A percentile compares a stretch with the other conserved stretches of the same genome.
phyloP scores from a whole-genome alignment of 2,329 filamentous ascomycete genomes.

The Conoideocrella luteorostrata region DNA sequence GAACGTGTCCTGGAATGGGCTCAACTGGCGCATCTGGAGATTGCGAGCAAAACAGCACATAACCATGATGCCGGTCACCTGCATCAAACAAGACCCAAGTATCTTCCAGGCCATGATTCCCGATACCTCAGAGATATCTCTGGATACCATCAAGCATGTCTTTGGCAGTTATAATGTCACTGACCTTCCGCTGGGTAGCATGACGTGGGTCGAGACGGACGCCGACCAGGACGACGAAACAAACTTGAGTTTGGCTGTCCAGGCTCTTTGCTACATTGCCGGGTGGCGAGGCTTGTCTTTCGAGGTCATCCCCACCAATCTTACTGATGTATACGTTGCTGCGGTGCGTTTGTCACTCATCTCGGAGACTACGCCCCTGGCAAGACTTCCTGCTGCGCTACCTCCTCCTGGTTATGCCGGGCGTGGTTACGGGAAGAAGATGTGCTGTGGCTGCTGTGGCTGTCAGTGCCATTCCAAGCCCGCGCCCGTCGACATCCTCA shows the following conservation, averaged over 20 bases:
- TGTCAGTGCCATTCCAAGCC: too few relatives aligned
- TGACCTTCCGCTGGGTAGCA: too few relatives aligned
- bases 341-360: neutral
- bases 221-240: neutral
- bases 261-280: neutral
- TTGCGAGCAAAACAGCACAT: neutral
- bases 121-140: neutral
- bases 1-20: neutral
- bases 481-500: too few relatives aligned
- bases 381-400: neutral
- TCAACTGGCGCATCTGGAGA: neutral
- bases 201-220: too few relatives aligned
- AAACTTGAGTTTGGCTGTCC: neutral
- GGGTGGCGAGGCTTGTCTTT: neutral
- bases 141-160: neutral
- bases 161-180: neutral
- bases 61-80: too few relatives aligned
- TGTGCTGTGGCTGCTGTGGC: neutral
- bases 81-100: neutral
- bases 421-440: neutral
- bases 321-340: neutral
- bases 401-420: neutral
- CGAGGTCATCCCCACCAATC: neutral
- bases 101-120: neutral
- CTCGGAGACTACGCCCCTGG: neutral